Evolutionary conservation across 2,329 filamentous ascomycete species (phyloP), one percentile per base, ranked within the genome.

Genomic region (Malbranchea cinnamomea): DNA sequence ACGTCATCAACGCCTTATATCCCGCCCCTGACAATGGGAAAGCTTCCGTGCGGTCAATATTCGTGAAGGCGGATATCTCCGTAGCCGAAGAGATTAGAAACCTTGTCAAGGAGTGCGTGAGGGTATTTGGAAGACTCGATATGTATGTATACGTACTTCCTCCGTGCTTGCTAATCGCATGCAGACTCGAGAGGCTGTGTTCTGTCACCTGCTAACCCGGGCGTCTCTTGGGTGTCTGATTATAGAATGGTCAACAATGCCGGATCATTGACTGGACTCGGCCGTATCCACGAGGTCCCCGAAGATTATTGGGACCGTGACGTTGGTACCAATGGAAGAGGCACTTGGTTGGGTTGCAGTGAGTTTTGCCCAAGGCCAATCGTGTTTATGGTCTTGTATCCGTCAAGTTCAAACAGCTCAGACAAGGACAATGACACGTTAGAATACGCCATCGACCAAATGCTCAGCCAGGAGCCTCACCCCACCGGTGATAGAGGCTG

Each of bases 231-330:
- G n/a, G n/a, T n/a, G n/a, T n/a, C n/a, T n/a, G n/a, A n/a, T 21
- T 15, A 19, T 41, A 63, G 59, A 1, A 43, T 66, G 28, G 57
- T 62, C 24, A 63, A 63, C 32, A 63, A 63, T 37, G 63, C 68
- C 0, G 68, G 68, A 0, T 57, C 71, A 1, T 11, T 8, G 12
- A 21, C 30, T 18, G 5, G n/a, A 1, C 47, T 50, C 0, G 38
- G 40, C 2, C 49, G 52, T 0, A 47, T 71, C 4, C 68, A 70
- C 48, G 41, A 63, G 30, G 57, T 57, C 3, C 38, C 49, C 0
- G 62, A 67, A 21, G 46, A 50, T 0, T 50, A 48, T 0, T 72
- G 60, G 51, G 61, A 71, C 23, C 42, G 28, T 6, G 46, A 44
- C 1, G 45, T 53, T 39, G 41, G 41, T 0, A 41, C 61, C 12